Conservation (phyloP, 305 asterid species). For the Andrographis paniculata region DNA sequence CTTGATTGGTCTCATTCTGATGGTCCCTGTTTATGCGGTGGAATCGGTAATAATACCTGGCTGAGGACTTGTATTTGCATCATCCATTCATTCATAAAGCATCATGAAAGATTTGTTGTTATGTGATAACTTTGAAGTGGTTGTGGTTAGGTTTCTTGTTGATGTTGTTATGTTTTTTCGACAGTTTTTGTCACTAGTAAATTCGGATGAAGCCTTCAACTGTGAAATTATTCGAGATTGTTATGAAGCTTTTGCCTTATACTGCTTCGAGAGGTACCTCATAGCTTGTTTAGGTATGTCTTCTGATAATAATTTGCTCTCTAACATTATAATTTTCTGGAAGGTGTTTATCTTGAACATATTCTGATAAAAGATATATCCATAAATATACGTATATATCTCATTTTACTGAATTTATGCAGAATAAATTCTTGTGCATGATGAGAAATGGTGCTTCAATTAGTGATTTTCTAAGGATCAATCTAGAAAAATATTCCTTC, state of each 20-base stretch:
- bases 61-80: constrained; percentile 12
- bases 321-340: constrained; percentile 16
- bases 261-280: constrained; percentile 97
- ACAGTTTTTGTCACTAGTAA: constrained; percentile 77
- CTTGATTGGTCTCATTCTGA: constrained; percentile 81
- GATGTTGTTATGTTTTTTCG: constrained; percentile 21
- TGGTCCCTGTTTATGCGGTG: constrained; percentile 99
- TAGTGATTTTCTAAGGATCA: too few relatives aligned
- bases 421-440: too few relatives aligned
- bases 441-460: too few relatives aligned
- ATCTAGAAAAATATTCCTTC: too few relatives aligned
- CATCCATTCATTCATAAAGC: constrained; percentile 9
- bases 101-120: not conserved
- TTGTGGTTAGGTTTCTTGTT: too few relatives aligned
- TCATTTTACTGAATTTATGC: too few relatives aligned
- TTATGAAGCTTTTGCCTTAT: constrained; percentile 95
- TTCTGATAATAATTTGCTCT: constrained; percentile 7
- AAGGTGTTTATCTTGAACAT: not conserved
- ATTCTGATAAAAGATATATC: not conserved
- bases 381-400: too few relatives aligned
- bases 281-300: constrained; percentile 93
- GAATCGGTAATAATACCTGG: constrained; percentile 66
- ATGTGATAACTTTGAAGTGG: not conserved
- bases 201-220: constrained; percentile 74
- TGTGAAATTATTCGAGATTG: constrained; percentile 85